phyloP scores from a whole-genome alignment of 306 rosid genomes.

The Cotoneaster glaucophyllus region DNA sequence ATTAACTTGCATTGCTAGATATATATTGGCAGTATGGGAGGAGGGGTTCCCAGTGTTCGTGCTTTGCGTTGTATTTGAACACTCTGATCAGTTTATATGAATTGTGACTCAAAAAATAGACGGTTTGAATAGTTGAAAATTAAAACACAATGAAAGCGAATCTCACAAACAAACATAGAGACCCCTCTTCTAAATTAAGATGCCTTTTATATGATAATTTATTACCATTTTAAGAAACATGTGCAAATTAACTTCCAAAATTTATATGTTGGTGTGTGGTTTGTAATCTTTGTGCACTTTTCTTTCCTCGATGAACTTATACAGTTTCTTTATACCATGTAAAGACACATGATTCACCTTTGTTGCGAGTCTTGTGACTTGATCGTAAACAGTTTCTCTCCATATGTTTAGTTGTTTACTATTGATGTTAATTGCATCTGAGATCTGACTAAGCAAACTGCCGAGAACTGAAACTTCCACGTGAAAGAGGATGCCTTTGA shows the following conservation, averaged over 20 bases:
- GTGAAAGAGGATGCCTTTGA: conserved; percentile 7
- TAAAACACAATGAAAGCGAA: not conserved
- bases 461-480: conserved; percentile 3
- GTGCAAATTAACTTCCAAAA: not conserved
- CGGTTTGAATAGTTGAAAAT: no score
- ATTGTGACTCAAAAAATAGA: not conserved
- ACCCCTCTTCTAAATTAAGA: not conserved
- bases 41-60: not conserved
- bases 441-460: not conserved
- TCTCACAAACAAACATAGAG: not conserved
- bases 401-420: not conserved
- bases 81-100: no score
- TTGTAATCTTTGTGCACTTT: not conserved
- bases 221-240: not conserved
- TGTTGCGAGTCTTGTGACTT: not conserved
- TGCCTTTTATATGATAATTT: not conserved
- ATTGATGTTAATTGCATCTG: not conserved
- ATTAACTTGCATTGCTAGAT: not conserved
- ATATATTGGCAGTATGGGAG: not conserved
- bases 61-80: not conserved
- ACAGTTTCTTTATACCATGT: no score
- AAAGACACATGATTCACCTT: not conserved
- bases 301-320: not conserved
- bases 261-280: not conserved
- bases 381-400: not conserved